phyloP scores from a whole-genome alignment of 129 eudicot species.

The Flaveria bidentis region DNA sequence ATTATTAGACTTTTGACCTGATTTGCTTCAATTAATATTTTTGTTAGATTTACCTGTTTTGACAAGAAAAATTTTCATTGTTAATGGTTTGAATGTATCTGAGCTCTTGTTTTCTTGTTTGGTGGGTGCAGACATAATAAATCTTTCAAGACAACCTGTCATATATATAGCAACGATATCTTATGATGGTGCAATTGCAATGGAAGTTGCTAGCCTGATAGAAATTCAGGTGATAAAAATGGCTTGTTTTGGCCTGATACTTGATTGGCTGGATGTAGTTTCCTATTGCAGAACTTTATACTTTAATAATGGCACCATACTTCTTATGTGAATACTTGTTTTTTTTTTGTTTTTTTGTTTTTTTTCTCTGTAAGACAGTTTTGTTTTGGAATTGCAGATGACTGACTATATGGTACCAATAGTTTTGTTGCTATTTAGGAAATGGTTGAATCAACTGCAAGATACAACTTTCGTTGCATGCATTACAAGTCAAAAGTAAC shows the following conservation, averaged over 20 bases:
- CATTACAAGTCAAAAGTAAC: neutral
- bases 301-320: conserved; percentile 16
- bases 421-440: neutral
- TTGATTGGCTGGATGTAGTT: conserved; percentile 6
- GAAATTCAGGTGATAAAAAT: conserved; percentile 33
- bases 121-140: conserved; percentile 37
- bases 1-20: neutral
- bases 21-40: neutral
- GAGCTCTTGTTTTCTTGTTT: neutral
- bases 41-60: neutral
- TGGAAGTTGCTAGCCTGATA: conserved; percentile 33
- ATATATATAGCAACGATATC: conserved; percentile 28
- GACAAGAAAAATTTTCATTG: neutral
- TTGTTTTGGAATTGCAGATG: neutral
- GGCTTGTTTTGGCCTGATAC: conserved; percentile 15
- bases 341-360: too few relatives aligned
- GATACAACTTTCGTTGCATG: neutral
- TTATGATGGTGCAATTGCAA: conserved; percentile 33
- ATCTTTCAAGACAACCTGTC: conserved; percentile 23
- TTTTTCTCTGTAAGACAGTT: neutral
- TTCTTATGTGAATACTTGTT: conserved; percentile 8
- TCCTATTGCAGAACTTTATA: conserved; percentile 7
- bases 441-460: neutral
- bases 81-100: conserved; percentile 6
- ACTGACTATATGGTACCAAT: neutral